Evolutionary conservation across 768 basidiomycete genomes (phyloP).

Genomic region (Naganishia vaughanmartiniae): DNA sequence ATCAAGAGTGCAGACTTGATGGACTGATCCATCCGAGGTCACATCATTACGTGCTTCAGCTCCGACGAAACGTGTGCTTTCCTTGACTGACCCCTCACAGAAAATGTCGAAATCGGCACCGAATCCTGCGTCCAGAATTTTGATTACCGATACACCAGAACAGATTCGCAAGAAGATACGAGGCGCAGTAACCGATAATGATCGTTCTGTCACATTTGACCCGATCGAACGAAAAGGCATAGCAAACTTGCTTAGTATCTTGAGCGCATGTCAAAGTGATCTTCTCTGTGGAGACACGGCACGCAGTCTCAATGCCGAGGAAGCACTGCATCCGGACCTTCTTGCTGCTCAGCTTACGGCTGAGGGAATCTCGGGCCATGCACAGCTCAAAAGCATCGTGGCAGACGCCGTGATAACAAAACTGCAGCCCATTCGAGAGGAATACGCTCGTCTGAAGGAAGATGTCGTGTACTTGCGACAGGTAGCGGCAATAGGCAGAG

Average conservation of each 20-base stretch:
- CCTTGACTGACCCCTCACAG: conserved; percentile 74
- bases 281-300: conserved; percentile 43
- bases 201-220: conserved; percentile 68
- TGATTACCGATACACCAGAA: conserved; percentile 69
- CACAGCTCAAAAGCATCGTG: conserved; percentile 70
- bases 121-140: conserved; percentile 73
- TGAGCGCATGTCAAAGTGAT: conserved; percentile 62
- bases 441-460: conserved; percentile 64
- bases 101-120: conserved; percentile 97
- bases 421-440: conserved; percentile 65
- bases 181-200: conserved; percentile 80
- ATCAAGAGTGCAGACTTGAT: not conserved
- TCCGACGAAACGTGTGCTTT: conserved; percentile 74
- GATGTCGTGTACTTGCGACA: conserved; percentile 64
- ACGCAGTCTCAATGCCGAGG: conserved; percentile 51
- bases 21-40: not conserved
- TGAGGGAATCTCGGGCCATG: conserved; percentile 59
- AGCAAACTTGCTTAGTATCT: conserved; percentile 74
- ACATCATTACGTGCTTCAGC: conserved; percentile 56
- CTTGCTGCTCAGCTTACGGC: conserved; percentile 24
- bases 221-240: conserved; percentile 75
- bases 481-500: conserved; percentile 66
- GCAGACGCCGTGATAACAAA: conserved; percentile 68
- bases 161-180: conserved; percentile 71
- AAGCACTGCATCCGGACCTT: conserved; percentile 20